Conservation (phyloP, 2,329 filamentous ascomycete genomes). For the Penicillium sp. region DNA sequence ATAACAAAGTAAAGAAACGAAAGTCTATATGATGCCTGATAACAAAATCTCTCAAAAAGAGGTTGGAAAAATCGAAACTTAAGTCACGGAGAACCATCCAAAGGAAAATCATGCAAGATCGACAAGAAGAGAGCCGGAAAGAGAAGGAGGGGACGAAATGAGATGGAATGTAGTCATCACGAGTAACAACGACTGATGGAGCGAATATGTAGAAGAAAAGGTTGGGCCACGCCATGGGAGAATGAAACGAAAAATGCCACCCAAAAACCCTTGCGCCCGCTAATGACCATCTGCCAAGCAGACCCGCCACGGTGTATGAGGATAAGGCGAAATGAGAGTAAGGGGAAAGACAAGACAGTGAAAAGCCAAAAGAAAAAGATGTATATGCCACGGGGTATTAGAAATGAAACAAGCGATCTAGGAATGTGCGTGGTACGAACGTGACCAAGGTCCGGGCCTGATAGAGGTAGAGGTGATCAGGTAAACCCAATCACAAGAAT, state of each 20-base stretch:
- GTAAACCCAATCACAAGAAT: background rate
- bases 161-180: background rate
- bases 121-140: background rate
- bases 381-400: conserved; percentile 32
- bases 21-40: conserved; percentile 24
- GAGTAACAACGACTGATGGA: background rate
- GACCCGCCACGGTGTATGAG: conserved; percentile 33
- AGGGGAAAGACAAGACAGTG: conserved; percentile 21
- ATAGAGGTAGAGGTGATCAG: conserved; percentile 3
- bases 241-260: conserved; percentile 35
- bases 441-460: conserved; percentile 20
- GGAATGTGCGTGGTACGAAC: conserved; percentile 25
- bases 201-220: background rate
- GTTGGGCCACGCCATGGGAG: conserved; percentile 24
- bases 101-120: background rate
- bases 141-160: background rate
- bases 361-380: background rate
- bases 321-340: conserved; percentile 31
- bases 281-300: conserved; percentile 42
- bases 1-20: conserved; percentile 3
- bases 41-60: conserved; percentile 11
- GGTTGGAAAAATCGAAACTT: conserved; percentile 7
- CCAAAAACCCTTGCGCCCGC: conserved; percentile 43
- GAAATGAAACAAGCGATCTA: conserved; percentile 34
- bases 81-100: conserved; percentile 12